These are phyloP conservation scores for Annona cherimola DNA, from an alignment of 164 flowering plant species.

Conservation along the genomic window DNA sequence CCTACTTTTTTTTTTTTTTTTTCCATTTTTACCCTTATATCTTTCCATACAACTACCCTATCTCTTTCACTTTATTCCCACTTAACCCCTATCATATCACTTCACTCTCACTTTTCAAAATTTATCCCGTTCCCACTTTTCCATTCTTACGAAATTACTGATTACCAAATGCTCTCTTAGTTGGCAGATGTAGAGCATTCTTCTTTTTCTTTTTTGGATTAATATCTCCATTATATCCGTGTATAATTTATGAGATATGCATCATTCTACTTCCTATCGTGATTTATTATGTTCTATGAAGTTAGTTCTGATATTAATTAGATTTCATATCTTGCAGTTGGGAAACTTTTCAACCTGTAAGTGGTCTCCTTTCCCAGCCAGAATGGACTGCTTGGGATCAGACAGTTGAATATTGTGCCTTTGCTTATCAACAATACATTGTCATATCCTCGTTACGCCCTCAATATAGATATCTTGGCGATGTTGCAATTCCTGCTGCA, in stretches of 20 bases:
- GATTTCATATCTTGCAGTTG: conserved; percentile 55
- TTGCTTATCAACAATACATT: conserved; percentile 85
- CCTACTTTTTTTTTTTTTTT: too few species aligned
- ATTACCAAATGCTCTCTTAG: too few species aligned
- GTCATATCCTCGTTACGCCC: conserved; percentile 94
- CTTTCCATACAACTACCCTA: too few species aligned
- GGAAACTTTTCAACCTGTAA: conserved; percentile 95
- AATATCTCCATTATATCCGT: neutral
- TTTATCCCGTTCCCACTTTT: too few species aligned
- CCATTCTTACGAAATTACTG: too few species aligned
- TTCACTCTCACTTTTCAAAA: too few species aligned
- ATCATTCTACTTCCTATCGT: neutral
- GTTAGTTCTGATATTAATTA: conserved; percentile 3
- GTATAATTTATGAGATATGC: neutral
- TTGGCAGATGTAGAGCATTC: neutral
- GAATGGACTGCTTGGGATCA: conserved; percentile 99
- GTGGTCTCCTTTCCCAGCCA: conserved; percentile 94
- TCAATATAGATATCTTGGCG: conserved; percentile 92
- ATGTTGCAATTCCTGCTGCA: conserved; percentile 94
- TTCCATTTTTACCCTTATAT: too few species aligned
- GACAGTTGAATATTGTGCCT: conserved; percentile 98
- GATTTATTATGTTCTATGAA: neutral
- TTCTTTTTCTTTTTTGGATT: neutral
- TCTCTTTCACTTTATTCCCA: too few species aligned
- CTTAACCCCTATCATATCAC: too few species aligned